Conservation (phyloP, 805 yeast genomes). For the Isabelozyma rhagii region DNA sequence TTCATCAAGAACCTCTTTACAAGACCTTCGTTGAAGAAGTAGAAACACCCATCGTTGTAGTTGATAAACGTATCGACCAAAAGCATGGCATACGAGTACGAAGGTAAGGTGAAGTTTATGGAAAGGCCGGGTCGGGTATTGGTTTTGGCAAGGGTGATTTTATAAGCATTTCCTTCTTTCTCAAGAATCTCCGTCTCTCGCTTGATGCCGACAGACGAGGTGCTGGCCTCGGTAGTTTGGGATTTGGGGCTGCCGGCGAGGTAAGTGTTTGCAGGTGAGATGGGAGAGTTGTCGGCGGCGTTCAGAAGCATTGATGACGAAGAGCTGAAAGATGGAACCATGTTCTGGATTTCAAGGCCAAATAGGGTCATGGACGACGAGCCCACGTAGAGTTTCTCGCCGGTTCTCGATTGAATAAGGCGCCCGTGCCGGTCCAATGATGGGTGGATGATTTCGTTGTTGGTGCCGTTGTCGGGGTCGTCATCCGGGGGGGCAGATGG, state of each 20-base stretch:
- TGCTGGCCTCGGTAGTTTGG: slow-evolving; percentile 6
- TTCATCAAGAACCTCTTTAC: slow-evolving; percentile 65
- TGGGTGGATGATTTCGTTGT: slow-evolving; percentile 60
- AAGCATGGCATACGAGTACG: slow-evolving; percentile 71
- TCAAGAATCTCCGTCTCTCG: slow-evolving; percentile 60
- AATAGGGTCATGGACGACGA: slow-evolving; percentile 81
- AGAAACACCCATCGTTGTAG: slow-evolving; percentile 81
- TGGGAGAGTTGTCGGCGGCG: slow-evolving; percentile 6
- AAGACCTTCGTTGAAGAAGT: slow-evolving; percentile 78
- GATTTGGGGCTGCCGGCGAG: slow-evolving; percentile 7
- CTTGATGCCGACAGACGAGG: slow-evolving; percentile 7
- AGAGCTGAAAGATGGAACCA: slow-evolving; percentile 40
- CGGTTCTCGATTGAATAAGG: slow-evolving; percentile 69
- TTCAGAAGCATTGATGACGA: slow-evolving; percentile 9
- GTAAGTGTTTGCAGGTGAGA: slow-evolving; percentile 3
- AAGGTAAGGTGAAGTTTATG: slow-evolving; percentile 70
- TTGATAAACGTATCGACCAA: slow-evolving; percentile 73
- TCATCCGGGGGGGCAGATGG: neutral
- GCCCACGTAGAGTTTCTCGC: slow-evolving; percentile 74
- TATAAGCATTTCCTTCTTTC: slow-evolving; percentile 74
- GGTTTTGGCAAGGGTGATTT: slow-evolving; percentile 64
- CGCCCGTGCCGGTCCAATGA: slow-evolving; percentile 71
- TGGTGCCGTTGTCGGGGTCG: neutral
- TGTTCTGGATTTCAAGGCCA: slow-evolving; percentile 71
- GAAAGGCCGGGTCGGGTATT: slow-evolving; percentile 65